Percentiles rank a stretch among this genome's conserved stretches.
Conservation (phyloP, 106 monocot genomes). For the Dioscorea dumetorum region DNA sequence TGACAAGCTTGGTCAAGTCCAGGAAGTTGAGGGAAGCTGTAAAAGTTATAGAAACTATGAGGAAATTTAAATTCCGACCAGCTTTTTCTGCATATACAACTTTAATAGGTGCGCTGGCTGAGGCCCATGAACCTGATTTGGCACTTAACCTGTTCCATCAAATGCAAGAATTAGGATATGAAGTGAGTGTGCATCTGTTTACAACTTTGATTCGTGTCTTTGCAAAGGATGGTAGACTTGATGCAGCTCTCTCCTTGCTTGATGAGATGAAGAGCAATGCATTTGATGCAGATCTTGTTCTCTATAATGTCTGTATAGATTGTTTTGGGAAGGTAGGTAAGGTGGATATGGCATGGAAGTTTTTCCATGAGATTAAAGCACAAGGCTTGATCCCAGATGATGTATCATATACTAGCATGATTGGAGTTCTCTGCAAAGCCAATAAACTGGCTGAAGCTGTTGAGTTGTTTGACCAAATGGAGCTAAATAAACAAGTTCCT, state of each 20-base stretch:
- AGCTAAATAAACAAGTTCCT: conserved; percentile 57
- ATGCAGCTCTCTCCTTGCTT: conserved; percentile 66
- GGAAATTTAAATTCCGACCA: conserved; percentile 76
- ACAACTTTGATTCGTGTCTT: conserved; percentile 83
- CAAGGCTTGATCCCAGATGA: conserved; percentile 85
- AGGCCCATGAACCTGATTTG: conserved; percentile 56
- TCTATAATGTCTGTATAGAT: conserved; percentile 96
- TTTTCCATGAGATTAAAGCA: conserved; percentile 90
- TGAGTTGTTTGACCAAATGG: conserved; percentile 84
- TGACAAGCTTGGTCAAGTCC: conserved; percentile 34
- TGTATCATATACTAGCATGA: conserved; percentile 95
- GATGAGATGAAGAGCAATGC: conserved; percentile 90
- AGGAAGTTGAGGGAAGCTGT: conserved; percentile 56
- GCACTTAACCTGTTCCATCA: conserved; percentile 79
- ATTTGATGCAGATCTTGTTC: conserved; percentile 66
- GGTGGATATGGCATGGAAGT: conserved; percentile 99
- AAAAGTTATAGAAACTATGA: conserved; percentile 43
- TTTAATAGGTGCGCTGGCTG: conserved; percentile 80
- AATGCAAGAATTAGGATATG: conserved; percentile 97
- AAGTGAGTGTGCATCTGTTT: conserved; percentile 75
- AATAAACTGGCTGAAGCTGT: conserved; percentile 67
- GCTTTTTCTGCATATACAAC: conserved; percentile 88
- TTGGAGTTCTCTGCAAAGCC: conserved; percentile 78
- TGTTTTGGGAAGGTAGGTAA: conserved; percentile 95
- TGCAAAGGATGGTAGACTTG: conserved; percentile 66